Percentiles rank a stretch among this genome's conserved stretches.
phyloP scores from a whole-genome alignment of 2,329 filamentous ascomycete genomes.

The Alternaria panax region DNA sequence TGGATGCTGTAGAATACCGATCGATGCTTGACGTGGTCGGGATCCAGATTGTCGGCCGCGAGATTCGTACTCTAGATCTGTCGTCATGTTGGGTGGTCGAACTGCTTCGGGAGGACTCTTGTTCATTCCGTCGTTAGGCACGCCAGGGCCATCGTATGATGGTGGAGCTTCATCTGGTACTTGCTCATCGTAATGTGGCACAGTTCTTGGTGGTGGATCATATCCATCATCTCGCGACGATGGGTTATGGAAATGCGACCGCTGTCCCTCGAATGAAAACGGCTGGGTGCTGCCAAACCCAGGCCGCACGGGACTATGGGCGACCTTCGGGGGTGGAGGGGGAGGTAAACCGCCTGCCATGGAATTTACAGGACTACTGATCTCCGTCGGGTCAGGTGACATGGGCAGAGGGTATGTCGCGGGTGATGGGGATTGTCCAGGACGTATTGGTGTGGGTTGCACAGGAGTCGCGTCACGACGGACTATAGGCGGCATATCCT shows the following conservation, averaged over 20 bases:
- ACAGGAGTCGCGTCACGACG: conserved; percentile 23
- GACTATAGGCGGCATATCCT: conserved; percentile 16
- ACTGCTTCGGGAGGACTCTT: conserved; percentile 37
- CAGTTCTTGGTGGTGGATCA: conserved; percentile 6
- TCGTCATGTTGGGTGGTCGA: conserved; percentile 43
- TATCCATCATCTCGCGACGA: conserved; percentile 17
- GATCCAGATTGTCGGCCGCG: conserved; percentile 27
- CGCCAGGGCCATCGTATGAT: conserved; percentile 42
- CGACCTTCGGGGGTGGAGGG: conserved; percentile 32
- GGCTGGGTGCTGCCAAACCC: conserved; percentile 15
- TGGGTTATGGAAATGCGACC: conserved; percentile 20
- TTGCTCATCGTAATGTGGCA: conserved; percentile 31
- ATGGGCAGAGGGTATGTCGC: conserved; percentile 39
- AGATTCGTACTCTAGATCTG: conserved; percentile 19
- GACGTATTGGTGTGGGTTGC: conserved; percentile 34
- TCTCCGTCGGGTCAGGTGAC: conserved; percentile 28
- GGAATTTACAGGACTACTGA: conserved; percentile 34
- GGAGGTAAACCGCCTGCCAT: conserved; percentile 26
- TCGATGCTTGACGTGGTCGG: conserved; percentile 42
- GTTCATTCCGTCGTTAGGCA: conserved; percentile 41
- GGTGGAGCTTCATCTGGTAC: conserved; percentile 44
- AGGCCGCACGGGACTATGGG: conserved; percentile 32
- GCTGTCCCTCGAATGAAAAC: conserved; percentile 17
- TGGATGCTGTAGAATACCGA: conserved; percentile 47
- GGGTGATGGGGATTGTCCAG: conserved; percentile 25